phyloP scores from a whole-genome alignment of 2,329 filamentous ascomycete genomes.

The Dothiorella sarmentorum region DNA sequence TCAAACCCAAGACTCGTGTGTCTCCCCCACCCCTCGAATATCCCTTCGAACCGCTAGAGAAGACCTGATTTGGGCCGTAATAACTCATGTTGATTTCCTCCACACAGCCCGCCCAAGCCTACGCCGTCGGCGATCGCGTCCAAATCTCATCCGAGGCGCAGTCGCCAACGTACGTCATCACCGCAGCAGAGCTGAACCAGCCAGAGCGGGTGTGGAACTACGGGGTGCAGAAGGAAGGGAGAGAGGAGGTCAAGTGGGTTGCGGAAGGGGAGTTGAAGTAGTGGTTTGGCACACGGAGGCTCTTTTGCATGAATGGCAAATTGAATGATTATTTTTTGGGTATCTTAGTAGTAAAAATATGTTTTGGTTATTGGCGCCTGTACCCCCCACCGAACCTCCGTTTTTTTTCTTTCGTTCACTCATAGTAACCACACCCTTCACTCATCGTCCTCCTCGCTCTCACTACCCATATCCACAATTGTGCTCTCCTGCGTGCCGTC shows the following conservation, averaged over 20 bases:
- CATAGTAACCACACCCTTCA: not conserved
- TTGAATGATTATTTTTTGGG: not conserved
- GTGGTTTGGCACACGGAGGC: not conserved
- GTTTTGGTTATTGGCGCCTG: no score
- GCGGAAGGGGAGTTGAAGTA: not conserved
- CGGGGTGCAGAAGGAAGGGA: not conserved
- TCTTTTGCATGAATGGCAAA: not conserved
- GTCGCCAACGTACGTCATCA: not conserved
- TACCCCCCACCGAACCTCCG: no score
- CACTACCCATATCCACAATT: conserved; percentile 9
- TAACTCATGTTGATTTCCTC: not conserved
- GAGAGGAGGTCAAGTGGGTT: not conserved
- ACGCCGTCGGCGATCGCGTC: not conserved
- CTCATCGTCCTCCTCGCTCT: conserved; percentile 2
- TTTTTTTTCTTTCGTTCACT: no score
- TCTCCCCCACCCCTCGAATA: not conserved
- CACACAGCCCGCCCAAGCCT: not conserved
- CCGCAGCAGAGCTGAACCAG: not conserved
- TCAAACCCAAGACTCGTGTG: conserved; percentile 16
- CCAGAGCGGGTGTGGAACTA: conserved; percentile 5
- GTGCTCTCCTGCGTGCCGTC: not conserved
- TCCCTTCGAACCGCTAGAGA: no score
- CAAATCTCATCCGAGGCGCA: not conserved
- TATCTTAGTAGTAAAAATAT: not conserved
- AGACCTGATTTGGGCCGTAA: no score